Conservation (phyloP, 495 filamentous ascomycete genomes). For the Penicillium verhagenii region DNA sequence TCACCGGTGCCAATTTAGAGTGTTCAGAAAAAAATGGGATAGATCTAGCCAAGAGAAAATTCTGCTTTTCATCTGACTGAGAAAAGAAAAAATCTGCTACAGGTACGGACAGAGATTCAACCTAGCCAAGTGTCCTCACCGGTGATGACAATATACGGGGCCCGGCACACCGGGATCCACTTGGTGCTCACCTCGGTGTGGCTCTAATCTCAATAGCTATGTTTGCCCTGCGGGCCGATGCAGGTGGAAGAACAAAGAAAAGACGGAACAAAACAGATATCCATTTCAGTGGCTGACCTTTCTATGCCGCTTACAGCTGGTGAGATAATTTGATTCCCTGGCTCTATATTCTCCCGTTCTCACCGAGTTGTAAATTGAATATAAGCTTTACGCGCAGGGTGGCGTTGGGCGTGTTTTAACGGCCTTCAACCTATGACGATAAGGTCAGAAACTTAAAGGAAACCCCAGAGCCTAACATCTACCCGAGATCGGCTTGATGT, state of each 20-base stretch:
- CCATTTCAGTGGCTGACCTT: background rate
- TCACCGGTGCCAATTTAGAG: background rate
- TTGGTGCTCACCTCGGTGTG: conserved; percentile 4
- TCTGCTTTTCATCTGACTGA: conserved; percentile 1
- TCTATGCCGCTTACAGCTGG: no score
- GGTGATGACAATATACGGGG: conserved; percentile 9
- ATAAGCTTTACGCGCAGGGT: background rate
- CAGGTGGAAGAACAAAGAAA: background rate
- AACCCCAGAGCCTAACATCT: background rate
- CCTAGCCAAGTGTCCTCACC: conserved; percentile 9
- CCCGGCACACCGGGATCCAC: conserved; percentile 11
- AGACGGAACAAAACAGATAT: background rate
- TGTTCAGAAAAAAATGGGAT: background rate
- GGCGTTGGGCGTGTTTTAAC: background rate
- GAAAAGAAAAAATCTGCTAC: no score
- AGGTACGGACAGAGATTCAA: no score
- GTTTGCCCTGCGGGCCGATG: background rate
- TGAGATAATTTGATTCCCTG: background rate
- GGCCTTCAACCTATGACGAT: conserved; percentile 1
- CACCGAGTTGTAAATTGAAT: background rate
- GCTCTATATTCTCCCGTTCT: conserved; percentile 1
- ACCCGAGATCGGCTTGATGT: background rate
- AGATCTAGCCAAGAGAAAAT: background rate
- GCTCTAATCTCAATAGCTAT: background rate
- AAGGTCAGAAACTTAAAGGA: background rate